These are phyloP conservation scores for Trypanosoma platydactyli DNA, from an alignment of 208 protist species.

Conservation along the genomic window DNA sequence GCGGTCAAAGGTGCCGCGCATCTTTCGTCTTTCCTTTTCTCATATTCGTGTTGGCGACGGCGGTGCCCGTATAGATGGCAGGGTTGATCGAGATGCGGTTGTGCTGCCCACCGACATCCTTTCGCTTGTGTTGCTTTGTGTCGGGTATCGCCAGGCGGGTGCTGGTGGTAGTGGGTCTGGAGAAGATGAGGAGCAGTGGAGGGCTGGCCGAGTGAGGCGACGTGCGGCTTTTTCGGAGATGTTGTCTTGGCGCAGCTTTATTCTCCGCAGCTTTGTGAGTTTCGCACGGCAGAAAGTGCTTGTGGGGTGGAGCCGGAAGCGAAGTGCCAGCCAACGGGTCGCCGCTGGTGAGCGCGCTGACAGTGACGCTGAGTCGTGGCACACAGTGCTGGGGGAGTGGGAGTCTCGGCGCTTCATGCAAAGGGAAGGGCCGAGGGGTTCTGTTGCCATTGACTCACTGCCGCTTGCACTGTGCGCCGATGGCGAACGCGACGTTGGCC, in stretches of 20 bases:
- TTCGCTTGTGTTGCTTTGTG: slow-evolving; percentile 71
- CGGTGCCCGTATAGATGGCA: too few relatives aligned
- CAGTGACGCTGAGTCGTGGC: slow-evolving; percentile 2
- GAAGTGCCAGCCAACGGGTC: background rate
- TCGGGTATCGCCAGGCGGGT: slow-evolving; percentile 48
- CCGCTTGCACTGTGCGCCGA: slow-evolving; percentile 18
- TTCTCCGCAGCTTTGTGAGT: slow-evolving; percentile 56
- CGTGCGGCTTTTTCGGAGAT: slow-evolving; percentile 42
- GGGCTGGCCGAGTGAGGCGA: slow-evolving; percentile 14
- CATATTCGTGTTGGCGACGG: slow-evolving; percentile 51
- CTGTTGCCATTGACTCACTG: background rate
- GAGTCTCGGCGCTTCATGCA: slow-evolving; percentile 1
- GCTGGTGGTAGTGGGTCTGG: background rate
- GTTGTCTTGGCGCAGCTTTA: slow-evolving; percentile 57
- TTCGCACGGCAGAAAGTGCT: slow-evolving; percentile 47
- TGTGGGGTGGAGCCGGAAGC: slow-evolving; percentile 26
- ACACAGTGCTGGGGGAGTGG: slow-evolving; percentile 5
- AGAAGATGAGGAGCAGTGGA: background rate
- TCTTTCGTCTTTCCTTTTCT: slow-evolving; percentile 83
- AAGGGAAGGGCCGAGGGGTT: background rate
- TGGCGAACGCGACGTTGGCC: background rate
- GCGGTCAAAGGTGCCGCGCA: slow-evolving; percentile 62
- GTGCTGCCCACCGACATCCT: slow-evolving; percentile 76
- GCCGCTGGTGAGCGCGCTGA: background rate
- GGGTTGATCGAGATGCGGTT: slow-evolving; percentile 14